Conservation (phyloP, 2,329 filamentous ascomycete genomes). For the Drechmeria coniospora region DNA sequence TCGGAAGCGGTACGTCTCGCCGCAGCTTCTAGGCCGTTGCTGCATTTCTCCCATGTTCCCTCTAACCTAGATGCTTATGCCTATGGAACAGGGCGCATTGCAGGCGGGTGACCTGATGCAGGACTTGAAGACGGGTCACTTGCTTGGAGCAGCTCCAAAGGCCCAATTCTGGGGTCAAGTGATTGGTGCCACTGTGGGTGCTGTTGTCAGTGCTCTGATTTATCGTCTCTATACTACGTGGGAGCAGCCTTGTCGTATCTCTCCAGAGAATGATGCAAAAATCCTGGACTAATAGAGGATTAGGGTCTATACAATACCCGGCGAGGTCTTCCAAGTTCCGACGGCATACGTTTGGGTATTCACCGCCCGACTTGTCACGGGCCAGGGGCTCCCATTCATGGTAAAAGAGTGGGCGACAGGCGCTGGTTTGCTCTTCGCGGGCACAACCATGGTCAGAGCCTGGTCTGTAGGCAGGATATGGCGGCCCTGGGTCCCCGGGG, state of each 20-base stretch:
- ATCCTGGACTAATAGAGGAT: no score
- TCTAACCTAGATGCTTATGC: background rate
- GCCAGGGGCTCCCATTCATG: slow-evolving; percentile 72
- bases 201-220: slow-evolving; percentile 70
- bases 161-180: slow-evolving; percentile 96
- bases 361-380: slow-evolving; percentile 83
- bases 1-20: slow-evolving; percentile 22
- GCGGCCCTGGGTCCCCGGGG: slow-evolving; percentile 70
- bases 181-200: slow-evolving; percentile 75
- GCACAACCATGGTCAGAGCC: slow-evolving; percentile 57
- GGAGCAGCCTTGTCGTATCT: background rate
- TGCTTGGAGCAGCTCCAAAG: slow-evolving; percentile 80
- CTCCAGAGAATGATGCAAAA: no score
- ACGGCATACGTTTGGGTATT: slow-evolving; percentile 97
- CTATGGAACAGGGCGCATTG: slow-evolving; percentile 44
- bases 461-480: slow-evolving; percentile 39
- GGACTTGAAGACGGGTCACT: slow-evolving; percentile 88
- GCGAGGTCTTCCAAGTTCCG: slow-evolving; percentile 80
- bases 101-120: slow-evolving; percentile 96
- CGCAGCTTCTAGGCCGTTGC: no score
- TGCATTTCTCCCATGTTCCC: background rate
- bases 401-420: slow-evolving; percentile 65
- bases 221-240: slow-evolving; percentile 71
- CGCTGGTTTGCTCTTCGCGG: slow-evolving; percentile 58
- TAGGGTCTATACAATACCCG: slow-evolving; percentile 75